Evolutionary conservation across 176 grass and related monocot genomes (phyloP), one percentile per base, ranked within the genome.

Genomic region (Aegilops tauschii): DNA sequence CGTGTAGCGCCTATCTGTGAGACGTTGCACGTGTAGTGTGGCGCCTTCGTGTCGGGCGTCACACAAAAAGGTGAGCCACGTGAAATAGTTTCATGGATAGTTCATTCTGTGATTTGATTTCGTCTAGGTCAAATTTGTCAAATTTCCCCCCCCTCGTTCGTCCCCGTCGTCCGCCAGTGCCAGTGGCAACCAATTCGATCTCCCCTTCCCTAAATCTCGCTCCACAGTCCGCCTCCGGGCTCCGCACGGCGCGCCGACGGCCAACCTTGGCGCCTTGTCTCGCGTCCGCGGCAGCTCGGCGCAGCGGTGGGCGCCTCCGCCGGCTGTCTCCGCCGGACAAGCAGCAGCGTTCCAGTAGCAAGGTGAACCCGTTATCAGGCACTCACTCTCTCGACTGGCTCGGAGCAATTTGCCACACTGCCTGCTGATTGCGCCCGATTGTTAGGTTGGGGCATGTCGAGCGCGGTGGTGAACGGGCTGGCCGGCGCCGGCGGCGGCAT

Each of bases 401-500:
- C 21, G 78, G 1, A 34, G 9, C 12, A 52, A 66, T 66, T 65
- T 61, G 39, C 18, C 12, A 21, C 18, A 8, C 37, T 54, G 54
- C 29, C 4, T 73, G 73, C 49, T 73, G 61, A 65, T 49, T 37
- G 20, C 9, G 67, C 6, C 56, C 28, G 65, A 45, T 88, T 87
- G 8, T 31, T 25, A 80, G 89, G 80, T 80, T 13, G 40, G 56
- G 54, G 4, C 83, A 99, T 99, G 97, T 94, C 97, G 77, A 99
- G 95, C 86, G 97, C 97, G 4, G 84, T 86, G 73, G 92, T 90
- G 52, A 99, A 94, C 35, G 94, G 94, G 18, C 78, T 96, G 61
- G 92, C 94, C 64, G 92, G 97, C 27, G 97, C 97, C 69, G 90
- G 92, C 68, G 97, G 77, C 52, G 94, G 94, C 12, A 96, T 99